A percentile compares a stretch with the other conserved stretches of the same genome.
phyloP scores from a whole-genome alignment of 768 basidiomycete genomes.

The Boletus patriciae region DNA sequence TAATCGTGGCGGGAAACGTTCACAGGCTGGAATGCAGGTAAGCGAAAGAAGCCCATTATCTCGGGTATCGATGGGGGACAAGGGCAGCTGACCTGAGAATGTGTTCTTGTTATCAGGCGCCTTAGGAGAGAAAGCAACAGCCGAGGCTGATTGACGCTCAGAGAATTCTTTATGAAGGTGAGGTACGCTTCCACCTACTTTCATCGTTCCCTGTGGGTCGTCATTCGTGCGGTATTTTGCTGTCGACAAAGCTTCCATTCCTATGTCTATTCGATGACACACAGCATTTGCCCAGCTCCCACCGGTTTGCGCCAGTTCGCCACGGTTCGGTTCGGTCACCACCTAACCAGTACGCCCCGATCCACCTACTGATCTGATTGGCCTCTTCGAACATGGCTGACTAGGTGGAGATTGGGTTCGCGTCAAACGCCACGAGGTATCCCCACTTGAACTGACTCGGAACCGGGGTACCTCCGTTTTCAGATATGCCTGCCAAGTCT shows the following conservation, averaged over 20 bases:
- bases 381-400: neutral
- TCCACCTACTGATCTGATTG: neutral
- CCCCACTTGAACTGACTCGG: too few species aligned
- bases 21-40: slow-evolving; percentile 2
- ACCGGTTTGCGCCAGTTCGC: neutral
- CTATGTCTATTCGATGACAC: neutral
- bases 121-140: neutral
- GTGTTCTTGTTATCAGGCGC: neutral
- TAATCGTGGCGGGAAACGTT: neutral
- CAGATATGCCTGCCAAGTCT: neutral
- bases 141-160: neutral
- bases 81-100: neutral
- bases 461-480: neutral
- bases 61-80: neutral
- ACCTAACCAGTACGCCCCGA: neutral
- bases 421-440: neutral
- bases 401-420: neutral
- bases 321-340: neutral
- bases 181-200: neutral
- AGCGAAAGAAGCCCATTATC: slow-evolving; percentile 6
- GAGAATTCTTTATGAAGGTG: neutral
- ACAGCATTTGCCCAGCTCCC: neutral
- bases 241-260: neutral
- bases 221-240: neutral
- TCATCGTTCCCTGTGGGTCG: too few species aligned